These are phyloP conservation scores for Fraxinus americana DNA, from an alignment of 257 asterid genomes.

Conservation along the genomic window DNA sequence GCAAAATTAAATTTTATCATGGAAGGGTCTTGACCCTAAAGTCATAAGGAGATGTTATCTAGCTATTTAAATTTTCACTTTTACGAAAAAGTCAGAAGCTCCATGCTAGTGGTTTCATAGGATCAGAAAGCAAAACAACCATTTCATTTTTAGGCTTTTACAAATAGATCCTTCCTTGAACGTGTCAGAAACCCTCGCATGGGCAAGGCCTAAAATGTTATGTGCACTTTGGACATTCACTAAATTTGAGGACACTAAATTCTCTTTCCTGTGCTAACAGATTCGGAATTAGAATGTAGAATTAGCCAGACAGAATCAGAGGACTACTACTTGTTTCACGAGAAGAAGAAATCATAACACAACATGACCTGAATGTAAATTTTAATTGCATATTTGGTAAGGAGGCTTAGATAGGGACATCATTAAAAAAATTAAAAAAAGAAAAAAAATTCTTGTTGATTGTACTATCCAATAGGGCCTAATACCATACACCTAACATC, in stretches of 20 bases:
- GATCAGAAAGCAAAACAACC: neutral
- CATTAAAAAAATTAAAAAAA: neutral
- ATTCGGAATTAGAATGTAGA: neutral
- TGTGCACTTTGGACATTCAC: neutral
- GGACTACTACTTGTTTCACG: neutral
- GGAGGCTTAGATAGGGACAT: neutral
- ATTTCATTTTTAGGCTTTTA: neutral
- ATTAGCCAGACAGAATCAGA: neutral
- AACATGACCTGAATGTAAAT: neutral
- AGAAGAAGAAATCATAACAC: neutral
- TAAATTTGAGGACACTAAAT: neutral
- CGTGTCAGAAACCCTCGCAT: neutral
- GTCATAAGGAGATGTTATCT: neutral
- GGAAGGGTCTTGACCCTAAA: neutral
- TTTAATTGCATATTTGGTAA: neutral
- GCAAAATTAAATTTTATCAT: neutral
- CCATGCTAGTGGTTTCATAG: neutral
- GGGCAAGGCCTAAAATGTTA: neutral
- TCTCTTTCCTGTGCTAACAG: neutral
- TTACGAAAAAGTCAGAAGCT: neutral
- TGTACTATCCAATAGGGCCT: neutral
- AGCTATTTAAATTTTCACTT: neutral
- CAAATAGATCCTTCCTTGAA: neutral
- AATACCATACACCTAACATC: neutral
- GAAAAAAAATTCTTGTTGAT: neutral